Evolutionary conservation across 345 rosid genomes (phyloP).

Genomic region (Ceriops tagal): DNA sequence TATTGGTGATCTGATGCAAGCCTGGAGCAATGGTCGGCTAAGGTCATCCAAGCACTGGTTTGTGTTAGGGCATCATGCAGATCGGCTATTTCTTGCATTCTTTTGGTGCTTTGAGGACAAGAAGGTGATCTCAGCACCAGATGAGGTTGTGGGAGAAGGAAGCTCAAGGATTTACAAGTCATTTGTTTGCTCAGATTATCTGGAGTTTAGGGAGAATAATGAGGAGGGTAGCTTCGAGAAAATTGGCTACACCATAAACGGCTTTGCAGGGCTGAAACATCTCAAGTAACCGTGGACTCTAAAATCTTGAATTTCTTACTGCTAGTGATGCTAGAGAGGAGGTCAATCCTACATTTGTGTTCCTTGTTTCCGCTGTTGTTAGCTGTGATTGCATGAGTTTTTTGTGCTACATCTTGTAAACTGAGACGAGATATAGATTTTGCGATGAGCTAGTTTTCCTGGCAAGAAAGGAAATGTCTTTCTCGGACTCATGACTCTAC

Average conservation of each 20-base stretch:
- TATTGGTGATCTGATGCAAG: conserved; percentile 75
- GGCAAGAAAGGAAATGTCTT: not conserved
- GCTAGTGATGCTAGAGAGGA: too few relatives aligned
- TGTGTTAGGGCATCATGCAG: conserved; percentile 37
- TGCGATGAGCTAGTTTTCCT: not conserved
- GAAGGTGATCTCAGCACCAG: conserved; percentile 51
- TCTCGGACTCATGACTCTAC: too few relatives aligned
- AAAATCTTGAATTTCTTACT: not conserved
- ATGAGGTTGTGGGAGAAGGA: conserved; percentile 52
- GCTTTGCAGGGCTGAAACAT: conserved; percentile 53
- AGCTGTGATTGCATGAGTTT: not conserved
- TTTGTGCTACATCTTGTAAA: not conserved
- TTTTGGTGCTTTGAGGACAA: conserved; percentile 71
- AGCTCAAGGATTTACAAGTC: conserved; percentile 41
- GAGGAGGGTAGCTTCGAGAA: conserved; percentile 69
- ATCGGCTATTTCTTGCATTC: conserved; percentile 62
- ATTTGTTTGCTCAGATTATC: conserved; percentile 55
- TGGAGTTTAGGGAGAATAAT: conserved; percentile 54
- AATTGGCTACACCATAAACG: conserved; percentile 53
- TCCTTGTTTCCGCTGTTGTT: not conserved
- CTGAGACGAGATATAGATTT: not conserved
- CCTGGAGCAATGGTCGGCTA: conserved; percentile 70
- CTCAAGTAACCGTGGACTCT: not conserved
- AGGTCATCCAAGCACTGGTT: conserved; percentile 77
- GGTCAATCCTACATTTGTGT: too few relatives aligned